phyloP scores from a whole-genome alignment of 164 flowering plant genomes.

The Platanus orientalis region DNA sequence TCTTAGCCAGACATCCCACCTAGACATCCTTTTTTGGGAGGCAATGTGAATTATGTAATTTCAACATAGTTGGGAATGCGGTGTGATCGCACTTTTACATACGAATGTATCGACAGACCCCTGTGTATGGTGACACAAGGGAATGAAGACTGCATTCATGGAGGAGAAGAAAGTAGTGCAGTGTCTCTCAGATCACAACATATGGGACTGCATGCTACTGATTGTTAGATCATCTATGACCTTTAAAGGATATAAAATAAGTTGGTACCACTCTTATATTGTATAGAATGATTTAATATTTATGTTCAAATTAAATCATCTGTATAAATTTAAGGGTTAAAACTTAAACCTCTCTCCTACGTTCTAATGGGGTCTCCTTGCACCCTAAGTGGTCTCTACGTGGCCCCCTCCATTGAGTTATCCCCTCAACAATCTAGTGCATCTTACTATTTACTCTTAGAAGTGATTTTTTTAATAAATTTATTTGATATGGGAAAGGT shows the following conservation, averaged over 20 bases:
- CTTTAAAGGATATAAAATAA: constrained; percentile 4
- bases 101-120: too few species aligned
- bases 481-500: too few species aligned
- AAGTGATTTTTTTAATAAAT: too few species aligned
- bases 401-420: constrained; percentile 32
- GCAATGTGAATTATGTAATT: too few species aligned
- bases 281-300: neutral
- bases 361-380: constrained; percentile 24
- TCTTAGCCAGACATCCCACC: too few species aligned
- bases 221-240: constrained; percentile 7
- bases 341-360: constrained; percentile 1
- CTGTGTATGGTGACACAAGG: neutral
- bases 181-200: too few species aligned
- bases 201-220: constrained; percentile 8
- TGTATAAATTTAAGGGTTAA: neutral
- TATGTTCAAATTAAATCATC: neutral
- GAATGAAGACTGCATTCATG: neutral
- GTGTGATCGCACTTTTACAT: too few species aligned
- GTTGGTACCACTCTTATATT: neutral
- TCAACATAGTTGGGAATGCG: too few species aligned
- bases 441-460: constrained; percentile 5
- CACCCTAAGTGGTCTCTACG: constrained; percentile 31
- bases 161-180: too few species aligned
- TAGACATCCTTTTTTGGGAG: too few species aligned
- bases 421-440: constrained; percentile 23